Conservation (phyloP, 2,329 filamentous ascomycete genomes). For the Phyllosticta citrichinensis region DNA sequence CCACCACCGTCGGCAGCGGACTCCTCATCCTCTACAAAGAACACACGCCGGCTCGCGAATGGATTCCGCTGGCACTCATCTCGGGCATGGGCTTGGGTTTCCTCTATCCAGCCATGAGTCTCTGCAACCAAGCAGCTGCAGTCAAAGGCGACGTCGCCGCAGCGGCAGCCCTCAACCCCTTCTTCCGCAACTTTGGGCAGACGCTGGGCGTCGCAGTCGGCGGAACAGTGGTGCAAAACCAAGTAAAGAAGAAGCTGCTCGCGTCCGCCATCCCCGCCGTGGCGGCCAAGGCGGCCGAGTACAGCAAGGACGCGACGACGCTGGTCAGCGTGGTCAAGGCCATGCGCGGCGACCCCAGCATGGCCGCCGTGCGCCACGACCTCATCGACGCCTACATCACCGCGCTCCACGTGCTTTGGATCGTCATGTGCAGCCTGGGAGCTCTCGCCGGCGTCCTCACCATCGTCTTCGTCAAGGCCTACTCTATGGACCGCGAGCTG, state of each 20-base stretch:
- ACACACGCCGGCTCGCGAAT: constrained; percentile 27
- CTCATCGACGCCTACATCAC: constrained; percentile 19
- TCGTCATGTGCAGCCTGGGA: constrained; percentile 20
- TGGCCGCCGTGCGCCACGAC: constrained; percentile 13
- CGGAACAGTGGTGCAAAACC: constrained; percentile 32
- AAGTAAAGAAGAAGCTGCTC: constrained; percentile 15
- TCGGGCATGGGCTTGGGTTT: constrained; percentile 34
- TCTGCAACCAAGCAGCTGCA: constrained; percentile 34
- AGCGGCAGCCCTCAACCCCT: constrained; percentile 31
- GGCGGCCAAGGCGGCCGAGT: constrained; percentile 14
- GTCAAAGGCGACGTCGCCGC: constrained; percentile 29
- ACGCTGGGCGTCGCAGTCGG: constrained; percentile 39
- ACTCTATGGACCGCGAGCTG: constrained; percentile 4
- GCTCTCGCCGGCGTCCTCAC: constrained; percentile 18
- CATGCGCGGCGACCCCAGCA: constrained; percentile 13
- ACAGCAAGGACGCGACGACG: constrained; percentile 18
- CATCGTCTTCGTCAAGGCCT: not conserved
- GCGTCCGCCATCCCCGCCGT: constrained; percentile 9
- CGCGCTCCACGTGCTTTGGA: constrained; percentile 21
- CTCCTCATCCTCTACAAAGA: constrained; percentile 32
- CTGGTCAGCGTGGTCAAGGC: constrained; percentile 18
- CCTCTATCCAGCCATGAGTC: constrained; percentile 32
- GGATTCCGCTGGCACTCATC: constrained; percentile 36
- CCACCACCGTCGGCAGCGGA: constrained; percentile 34
- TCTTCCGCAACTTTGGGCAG: constrained; percentile 39